phyloP scores from a whole-genome alignment of 2,329 filamentous ascomycete genomes.

The Cercospora sp. region DNA sequence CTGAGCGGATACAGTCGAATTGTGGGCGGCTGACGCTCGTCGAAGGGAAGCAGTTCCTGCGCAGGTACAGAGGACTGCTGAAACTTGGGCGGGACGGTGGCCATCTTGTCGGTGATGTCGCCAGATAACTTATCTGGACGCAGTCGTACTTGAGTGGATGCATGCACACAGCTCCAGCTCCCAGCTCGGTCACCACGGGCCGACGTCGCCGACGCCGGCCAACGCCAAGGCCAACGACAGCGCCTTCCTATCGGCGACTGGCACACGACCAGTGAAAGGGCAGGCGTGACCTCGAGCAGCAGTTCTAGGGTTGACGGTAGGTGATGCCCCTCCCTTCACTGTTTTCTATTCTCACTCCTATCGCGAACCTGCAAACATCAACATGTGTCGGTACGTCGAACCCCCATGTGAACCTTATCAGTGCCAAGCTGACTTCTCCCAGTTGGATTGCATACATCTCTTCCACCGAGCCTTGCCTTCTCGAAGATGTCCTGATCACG shows the following conservation, averaged over 20 bases:
- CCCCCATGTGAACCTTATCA: constrained; percentile 36
- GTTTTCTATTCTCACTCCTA: not conserved
- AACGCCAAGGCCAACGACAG: not conserved
- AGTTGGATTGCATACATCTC: constrained; percentile 60
- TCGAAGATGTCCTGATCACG: constrained; percentile 56
- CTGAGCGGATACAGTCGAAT: constrained; percentile 86
- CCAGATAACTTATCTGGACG: not conserved
- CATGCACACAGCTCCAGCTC: constrained; percentile 1
- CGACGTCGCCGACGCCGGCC: not conserved
- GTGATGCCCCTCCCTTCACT: not conserved
- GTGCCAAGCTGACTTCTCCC: constrained; percentile 2
- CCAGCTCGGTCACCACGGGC: not conserved
- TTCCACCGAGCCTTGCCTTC: constrained; percentile 53
- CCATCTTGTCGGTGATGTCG: constrained; percentile 27
- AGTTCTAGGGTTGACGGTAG: not conserved
- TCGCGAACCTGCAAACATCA: constrained; percentile 1
- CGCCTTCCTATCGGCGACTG: constrained; percentile 1
- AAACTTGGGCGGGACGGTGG: constrained; percentile 32
- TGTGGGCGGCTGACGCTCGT: constrained; percentile 81
- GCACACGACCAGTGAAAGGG: constrained; percentile 1
- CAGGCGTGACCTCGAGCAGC: not conserved
- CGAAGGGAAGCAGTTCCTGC: constrained; percentile 62
- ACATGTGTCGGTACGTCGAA: constrained; percentile 38
- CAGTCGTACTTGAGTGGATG: not conserved
- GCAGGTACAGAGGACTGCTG: constrained; percentile 32